Base-by-base conservation (phyloP, 2,329 filamentous ascomycete genomes). In the Colletotrichum sp. region DNA sequence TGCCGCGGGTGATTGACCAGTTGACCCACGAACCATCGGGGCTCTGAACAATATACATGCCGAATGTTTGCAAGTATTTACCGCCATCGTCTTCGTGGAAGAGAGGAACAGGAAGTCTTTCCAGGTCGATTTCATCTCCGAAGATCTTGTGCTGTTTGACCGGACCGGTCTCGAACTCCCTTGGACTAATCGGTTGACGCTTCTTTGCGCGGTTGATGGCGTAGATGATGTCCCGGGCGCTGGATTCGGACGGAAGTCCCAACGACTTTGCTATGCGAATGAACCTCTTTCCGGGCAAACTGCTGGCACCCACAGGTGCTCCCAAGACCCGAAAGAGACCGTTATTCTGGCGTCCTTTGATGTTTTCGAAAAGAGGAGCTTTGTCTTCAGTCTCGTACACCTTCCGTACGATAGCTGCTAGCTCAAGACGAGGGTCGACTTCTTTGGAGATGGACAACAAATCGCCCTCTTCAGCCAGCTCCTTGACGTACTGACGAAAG, bases 311-410 rank as follows among this genome's bases (percentile, higher is more conserved):
- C 3, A 79, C 85, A 0, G 88, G 84, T 0, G 84, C 85, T 25
- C 87, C 88, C 4, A 90, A 82, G 25, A 89, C 89, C 10, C 87
- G 82, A 75, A 82, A 90, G 1, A 90, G 81, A 8, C 88, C 88
- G 56, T 88, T 79, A 39, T 86, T 78, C 16, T 61, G 25, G 6
- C 81, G 80, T 2, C 88, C 88, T 67, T 85, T 88, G 68, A 90
- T 71, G 32, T 89, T 90, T 80, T 89, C 87, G 83, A 90, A 89
- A 0, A 90, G 82, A 0, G 88, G 88, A 2, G 88, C 88, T 70
- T 87, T 88, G 74, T 84, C 85, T 58, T 87, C 78, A 0, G 81
- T 84, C 73, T 90, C 88, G 77, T 83, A 86, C 8, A 86, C 87
- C 16, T 79, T 81, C 8, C 88, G 83, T 5, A 86, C 86, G 69